Percentiles rank a stretch among this genome's conserved stretches.
These are phyloP conservation scores for Hypholoma fasciculare DNA, from an alignment of 768 basidiomycete genomes.

Conservation along the genomic window DNA sequence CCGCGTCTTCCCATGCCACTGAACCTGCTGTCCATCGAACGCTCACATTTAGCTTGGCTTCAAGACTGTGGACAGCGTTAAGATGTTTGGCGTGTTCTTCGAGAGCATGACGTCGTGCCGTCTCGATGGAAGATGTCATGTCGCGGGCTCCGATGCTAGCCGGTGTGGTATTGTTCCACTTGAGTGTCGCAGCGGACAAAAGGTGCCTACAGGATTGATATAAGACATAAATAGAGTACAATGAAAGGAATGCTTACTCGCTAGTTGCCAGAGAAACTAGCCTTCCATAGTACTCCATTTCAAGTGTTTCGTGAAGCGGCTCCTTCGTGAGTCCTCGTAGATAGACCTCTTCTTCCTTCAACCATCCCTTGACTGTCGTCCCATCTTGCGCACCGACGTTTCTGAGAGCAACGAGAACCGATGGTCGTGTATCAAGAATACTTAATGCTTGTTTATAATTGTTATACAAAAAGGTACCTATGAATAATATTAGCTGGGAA, in stretches of 20 bases:
- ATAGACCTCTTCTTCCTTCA: slow-evolving; percentile 15
- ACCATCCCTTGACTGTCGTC: slow-evolving; percentile 8
- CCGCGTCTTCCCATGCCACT: slow-evolving; percentile 4
- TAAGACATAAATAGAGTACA: too few species aligned
- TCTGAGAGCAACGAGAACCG: not conserved
- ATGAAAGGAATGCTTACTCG: too few species aligned
- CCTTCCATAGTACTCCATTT: slow-evolving; percentile 19
- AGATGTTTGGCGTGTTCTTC: not conserved
- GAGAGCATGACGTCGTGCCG: not conserved
- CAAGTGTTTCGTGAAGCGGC: slow-evolving; percentile 10
- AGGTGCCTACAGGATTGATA: too few species aligned
- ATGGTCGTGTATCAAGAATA: not conserved
- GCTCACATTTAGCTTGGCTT: not conserved
- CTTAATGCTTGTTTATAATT: slow-evolving; percentile 19
- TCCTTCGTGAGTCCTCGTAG: slow-evolving; percentile 10
- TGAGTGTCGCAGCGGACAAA: not conserved
- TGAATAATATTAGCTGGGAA: too few species aligned
- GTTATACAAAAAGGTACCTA: not conserved
- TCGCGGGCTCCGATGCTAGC: not conserved
- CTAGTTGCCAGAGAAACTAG: slow-evolving; percentile 2
- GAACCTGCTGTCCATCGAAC: not conserved
- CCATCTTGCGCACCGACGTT: not conserved
- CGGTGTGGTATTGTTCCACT: not conserved
- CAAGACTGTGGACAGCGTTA: not conserved
- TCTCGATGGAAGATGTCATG: not conserved